Conservation (phyloP, 2,329 filamentous ascomycete genomes). For the Trichoderma asperellum region DNA sequence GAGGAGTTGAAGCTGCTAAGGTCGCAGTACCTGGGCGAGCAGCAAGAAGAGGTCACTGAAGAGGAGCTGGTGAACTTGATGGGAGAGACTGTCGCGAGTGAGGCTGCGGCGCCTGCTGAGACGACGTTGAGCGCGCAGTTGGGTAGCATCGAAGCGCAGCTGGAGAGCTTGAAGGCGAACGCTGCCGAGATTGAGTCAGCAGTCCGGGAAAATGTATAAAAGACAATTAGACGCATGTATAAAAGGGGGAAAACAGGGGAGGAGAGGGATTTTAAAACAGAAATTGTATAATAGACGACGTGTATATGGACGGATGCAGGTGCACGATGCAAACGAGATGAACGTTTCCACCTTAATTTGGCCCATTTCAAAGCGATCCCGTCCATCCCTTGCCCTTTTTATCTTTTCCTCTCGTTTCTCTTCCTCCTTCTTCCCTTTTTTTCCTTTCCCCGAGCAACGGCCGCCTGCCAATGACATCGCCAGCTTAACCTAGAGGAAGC, state of each 20-base stretch:
- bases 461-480: not conserved
- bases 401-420: not conserved
- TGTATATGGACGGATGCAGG: slow-evolving; percentile 18
- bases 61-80: slow-evolving; percentile 45
- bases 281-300: slow-evolving; percentile 22
- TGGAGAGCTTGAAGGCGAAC: slow-evolving; percentile 29
- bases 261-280: slow-evolving; percentile 29
- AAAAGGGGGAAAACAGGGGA: slow-evolving; percentile 35
- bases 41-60: slow-evolving; percentile 40
- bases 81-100: slow-evolving; percentile 31
- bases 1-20: slow-evolving; percentile 45
- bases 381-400: not conserved
- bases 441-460: not conserved
- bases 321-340: slow-evolving; percentile 23
- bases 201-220: slow-evolving; percentile 24
- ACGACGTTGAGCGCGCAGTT: slow-evolving; percentile 5
- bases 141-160: slow-evolving; percentile 32
- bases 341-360: not conserved
- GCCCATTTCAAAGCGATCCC: not conserved
- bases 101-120: not conserved
- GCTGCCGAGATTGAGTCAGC: slow-evolving; percentile 35
- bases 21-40: slow-evolving; percentile 35
- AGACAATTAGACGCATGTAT: slow-evolving; percentile 3
- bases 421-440: not conserved
- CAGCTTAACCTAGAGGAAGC: slow-evolving; percentile 10